These are phyloP conservation scores for Lepidium didymum DNA, from an alignment of 345 rosid species.

Conservation along the genomic window DNA sequence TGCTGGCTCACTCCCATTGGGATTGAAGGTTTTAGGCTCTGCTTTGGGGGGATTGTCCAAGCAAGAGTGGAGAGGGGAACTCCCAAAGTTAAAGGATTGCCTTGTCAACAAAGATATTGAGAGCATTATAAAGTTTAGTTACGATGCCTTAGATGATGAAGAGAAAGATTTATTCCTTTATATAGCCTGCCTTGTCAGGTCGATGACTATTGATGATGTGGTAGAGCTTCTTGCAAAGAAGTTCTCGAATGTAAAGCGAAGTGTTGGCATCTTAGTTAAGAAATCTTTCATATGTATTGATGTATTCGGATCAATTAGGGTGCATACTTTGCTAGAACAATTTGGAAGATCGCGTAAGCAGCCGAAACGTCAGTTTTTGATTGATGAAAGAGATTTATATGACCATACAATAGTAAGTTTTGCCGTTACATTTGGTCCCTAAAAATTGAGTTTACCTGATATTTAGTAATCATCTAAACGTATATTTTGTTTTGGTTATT, in stretches of 20 bases:
- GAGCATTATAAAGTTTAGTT: constrained; percentile 11
- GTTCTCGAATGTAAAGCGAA: background rate
- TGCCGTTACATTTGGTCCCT: background rate
- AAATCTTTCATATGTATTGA: constrained; percentile 11
- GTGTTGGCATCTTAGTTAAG: background rate
- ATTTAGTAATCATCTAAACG: background rate
- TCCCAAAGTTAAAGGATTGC: background rate
- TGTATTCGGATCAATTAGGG: accelerated
- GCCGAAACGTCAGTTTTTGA: constrained; percentile 2
- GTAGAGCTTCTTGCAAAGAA: background rate
- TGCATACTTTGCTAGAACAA: constrained; percentile 21
- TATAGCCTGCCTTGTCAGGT: constrained; percentile 19
- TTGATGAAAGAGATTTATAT: background rate
- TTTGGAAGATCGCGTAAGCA: constrained; percentile 13
- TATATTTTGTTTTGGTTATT: background rate
- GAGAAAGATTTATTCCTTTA: constrained; percentile 22
- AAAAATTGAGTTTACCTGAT: background rate
- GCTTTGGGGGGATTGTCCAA: background rate
- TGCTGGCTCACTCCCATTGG: constrained; percentile 26
- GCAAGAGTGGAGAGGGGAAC: background rate
- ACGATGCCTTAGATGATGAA: constrained; percentile 9
- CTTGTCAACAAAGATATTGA: background rate
- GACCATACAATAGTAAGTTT: background rate
- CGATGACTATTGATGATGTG: background rate
- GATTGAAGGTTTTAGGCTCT: constrained; percentile 25